Base-by-base conservation (phyloP, 2,329 filamentous ascomycete species). In the Penicillium sp. region DNA sequence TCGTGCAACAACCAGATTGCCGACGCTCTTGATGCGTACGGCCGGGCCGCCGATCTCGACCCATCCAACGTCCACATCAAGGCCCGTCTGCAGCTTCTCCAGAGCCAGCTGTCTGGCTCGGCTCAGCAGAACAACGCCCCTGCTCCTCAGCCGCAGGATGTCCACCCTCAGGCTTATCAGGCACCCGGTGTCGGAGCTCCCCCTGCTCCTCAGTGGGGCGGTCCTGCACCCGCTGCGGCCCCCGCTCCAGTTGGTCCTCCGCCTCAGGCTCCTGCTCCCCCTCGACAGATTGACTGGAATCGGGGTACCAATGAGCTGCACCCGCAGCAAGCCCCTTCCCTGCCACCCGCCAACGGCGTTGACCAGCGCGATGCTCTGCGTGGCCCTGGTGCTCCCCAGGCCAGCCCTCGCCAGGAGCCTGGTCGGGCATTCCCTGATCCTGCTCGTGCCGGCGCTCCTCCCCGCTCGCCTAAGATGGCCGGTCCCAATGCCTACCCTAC, bases 1-100 rank as follows among this genome's bases (percentile, higher is more conserved):
- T 97, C 93, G 28, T 99, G 95, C 79, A 98, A 99, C 83, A 98
- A 98, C 80, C 95, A 99, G 79, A 97, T 96, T 60, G 92, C 89
- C 55, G 95, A 99, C 81, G 95, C 95, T 1, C 84, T 98, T 48
- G 95, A 99, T 77, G 95, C 95, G 6, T 99, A 98, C 76, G 91
- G 94, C 72, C 87, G 95, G 68, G 95, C 95, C 43, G 93, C 93
- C 38, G 95, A 99, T 76, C 86, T 99, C 66, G 95, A 99, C 74
- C 94, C 95, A 0, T 84, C 83, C 63, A 98, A 99, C 74, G 91
- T 92, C 42, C 94, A 98, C 76, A 98, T 99, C 83, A 98, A 98
- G 78, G 93, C 93, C 60, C 89, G 95, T 63, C 83, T 99, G 63
- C 91, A 96, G 74, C 84, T 99, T 51, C 85, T 99, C 59, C 91